A percentile compares a stretch with the other conserved stretches of the same genome.
These are phyloP conservation scores for Yarrowia bubula DNA, from an alignment of 805 yeast species.

Conservation along the genomic window DNA sequence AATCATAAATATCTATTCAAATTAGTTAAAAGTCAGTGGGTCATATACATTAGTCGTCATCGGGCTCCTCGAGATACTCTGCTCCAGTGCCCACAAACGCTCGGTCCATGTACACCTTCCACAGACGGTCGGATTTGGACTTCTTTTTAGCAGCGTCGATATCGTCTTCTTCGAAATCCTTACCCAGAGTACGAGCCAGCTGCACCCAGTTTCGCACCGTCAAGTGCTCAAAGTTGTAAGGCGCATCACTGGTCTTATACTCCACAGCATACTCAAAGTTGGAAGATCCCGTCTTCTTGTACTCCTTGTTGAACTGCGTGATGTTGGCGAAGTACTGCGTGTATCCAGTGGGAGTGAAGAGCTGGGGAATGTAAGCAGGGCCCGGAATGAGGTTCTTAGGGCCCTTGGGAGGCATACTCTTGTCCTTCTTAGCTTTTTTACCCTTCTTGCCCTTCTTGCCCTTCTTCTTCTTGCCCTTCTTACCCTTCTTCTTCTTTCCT, in stretches of 20 bases:
- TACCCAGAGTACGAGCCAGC: slow-evolving; percentile 40
- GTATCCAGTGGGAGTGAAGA: slow-evolving; percentile 69
- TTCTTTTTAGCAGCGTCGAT: slow-evolving; percentile 16
- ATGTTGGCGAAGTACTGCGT: slow-evolving; percentile 75
- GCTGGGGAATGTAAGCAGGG: slow-evolving; percentile 71
- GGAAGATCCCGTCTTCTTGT: slow-evolving; percentile 39
- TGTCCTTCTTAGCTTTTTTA: slow-evolving; percentile 45
- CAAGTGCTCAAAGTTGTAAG: slow-evolving; percentile 54
- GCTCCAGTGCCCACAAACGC: slow-evolving; percentile 68
- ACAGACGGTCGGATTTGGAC: slow-evolving; percentile 28
- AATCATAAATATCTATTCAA: slow-evolving; percentile 4
- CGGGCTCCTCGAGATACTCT: slow-evolving; percentile 39
- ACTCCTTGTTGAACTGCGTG: slow-evolving; percentile 45
- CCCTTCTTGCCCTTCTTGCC: slow-evolving; percentile 23
- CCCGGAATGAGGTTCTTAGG: slow-evolving; percentile 59
- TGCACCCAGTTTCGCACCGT: slow-evolving; percentile 63
- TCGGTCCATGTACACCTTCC: slow-evolving; percentile 52
- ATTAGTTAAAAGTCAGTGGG: background rate
- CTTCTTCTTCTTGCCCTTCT: slow-evolving; percentile 9
- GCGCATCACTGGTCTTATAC: slow-evolving; percentile 62
- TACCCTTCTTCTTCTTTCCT: background rate
- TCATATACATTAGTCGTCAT: background rate
- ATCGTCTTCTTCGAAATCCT: slow-evolving; percentile 19
- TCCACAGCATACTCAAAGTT: slow-evolving; percentile 61
- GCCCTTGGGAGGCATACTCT: slow-evolving; percentile 59